These are phyloP conservation scores for Globisporangium megalacanthum DNA, from an alignment of 352 stramenopile species.

Conservation along the genomic window DNA sequence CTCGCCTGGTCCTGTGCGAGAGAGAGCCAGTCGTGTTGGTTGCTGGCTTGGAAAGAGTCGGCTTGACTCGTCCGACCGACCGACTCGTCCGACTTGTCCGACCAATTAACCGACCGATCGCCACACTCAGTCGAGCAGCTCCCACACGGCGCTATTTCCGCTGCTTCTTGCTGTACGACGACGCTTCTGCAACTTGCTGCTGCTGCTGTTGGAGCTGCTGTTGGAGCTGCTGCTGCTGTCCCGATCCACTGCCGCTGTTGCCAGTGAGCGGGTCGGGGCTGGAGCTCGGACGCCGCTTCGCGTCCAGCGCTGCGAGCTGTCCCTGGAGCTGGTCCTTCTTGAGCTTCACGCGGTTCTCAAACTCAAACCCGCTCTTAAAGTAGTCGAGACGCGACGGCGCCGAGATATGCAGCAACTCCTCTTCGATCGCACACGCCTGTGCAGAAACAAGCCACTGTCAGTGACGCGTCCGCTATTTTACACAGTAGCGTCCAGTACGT, in stretches of 20 bases:
- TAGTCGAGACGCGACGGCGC: constrained; percentile 85
- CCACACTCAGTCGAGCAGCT: background rate
- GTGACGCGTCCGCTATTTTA: background rate
- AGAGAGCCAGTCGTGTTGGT: background rate
- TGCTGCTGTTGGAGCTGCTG: constrained; percentile 8
- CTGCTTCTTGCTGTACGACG: constrained; percentile 49
- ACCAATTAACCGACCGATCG: background rate
- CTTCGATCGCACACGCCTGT: constrained; percentile 84
- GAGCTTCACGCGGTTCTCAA: constrained; percentile 87
- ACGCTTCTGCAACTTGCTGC: constrained; percentile 13
- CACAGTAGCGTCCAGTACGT: background rate
- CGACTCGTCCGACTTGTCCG: too few species aligned
- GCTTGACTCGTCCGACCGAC: background rate
- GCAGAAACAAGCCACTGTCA: background rate
- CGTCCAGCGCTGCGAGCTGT: constrained; percentile 71
- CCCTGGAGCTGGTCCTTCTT: constrained; percentile 88
- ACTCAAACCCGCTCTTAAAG: constrained; percentile 90
- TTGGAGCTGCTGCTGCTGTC: constrained; percentile 9
- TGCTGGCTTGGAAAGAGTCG: background rate
- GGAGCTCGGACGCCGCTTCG: constrained; percentile 57
- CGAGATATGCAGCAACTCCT: constrained; percentile 86
- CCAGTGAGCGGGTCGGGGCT: constrained; percentile 24
- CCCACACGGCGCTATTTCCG: constrained; percentile 25
- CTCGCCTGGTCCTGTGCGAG: background rate
- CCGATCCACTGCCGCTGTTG: constrained; percentile 27